These are phyloP conservation scores for Didymella lethalis DNA, from an alignment of 2,329 filamentous ascomycete species.

Conservation along the genomic window DNA sequence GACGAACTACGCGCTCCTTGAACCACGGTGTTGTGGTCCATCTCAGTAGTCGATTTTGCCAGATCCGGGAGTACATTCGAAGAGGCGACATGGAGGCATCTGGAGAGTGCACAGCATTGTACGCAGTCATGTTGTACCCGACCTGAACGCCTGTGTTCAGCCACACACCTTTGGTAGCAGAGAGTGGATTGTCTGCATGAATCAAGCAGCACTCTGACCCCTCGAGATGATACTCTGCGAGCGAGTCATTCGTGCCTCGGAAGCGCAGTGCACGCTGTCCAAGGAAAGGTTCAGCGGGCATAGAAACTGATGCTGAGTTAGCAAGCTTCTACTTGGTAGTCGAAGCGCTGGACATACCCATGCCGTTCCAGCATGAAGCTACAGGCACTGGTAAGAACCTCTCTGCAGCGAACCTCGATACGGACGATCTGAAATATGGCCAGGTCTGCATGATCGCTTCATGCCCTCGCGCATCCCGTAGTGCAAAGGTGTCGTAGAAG, in stretches of 20 bases:
- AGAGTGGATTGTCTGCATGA: constrained; percentile 73
- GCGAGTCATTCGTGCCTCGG: constrained; percentile 68
- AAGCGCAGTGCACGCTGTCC: constrained; percentile 61
- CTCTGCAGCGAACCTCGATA: constrained; percentile 64
- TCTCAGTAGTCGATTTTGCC: constrained; percentile 25
- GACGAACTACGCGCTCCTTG: constrained; percentile 22
- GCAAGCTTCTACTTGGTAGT: background rate
- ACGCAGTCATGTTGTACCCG: constrained; percentile 61
- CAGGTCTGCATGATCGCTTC: constrained; percentile 63
- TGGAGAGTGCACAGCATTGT: constrained; percentile 27
- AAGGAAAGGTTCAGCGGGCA: constrained; percentile 37
- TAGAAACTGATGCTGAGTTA: constrained; percentile 39
- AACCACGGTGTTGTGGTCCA: constrained; percentile 21
- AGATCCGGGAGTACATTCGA: constrained; percentile 21
- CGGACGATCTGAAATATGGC: constrained; percentile 64
- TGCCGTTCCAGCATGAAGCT: constrained; percentile 73
- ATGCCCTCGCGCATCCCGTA: constrained; percentile 62
- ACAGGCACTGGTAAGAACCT: constrained; percentile 62
- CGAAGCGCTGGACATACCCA: constrained; percentile 45
- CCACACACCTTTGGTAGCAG: constrained; percentile 64
- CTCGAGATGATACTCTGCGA: constrained; percentile 70
- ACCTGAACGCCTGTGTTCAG: constrained; percentile 75
- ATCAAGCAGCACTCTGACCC: constrained; percentile 83
- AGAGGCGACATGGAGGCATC: constrained; percentile 21
- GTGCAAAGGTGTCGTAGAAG: constrained; percentile 70